phyloP scores from a whole-genome alignment of 768 basidiomycete genomes.

The Boletus edulis region DNA sequence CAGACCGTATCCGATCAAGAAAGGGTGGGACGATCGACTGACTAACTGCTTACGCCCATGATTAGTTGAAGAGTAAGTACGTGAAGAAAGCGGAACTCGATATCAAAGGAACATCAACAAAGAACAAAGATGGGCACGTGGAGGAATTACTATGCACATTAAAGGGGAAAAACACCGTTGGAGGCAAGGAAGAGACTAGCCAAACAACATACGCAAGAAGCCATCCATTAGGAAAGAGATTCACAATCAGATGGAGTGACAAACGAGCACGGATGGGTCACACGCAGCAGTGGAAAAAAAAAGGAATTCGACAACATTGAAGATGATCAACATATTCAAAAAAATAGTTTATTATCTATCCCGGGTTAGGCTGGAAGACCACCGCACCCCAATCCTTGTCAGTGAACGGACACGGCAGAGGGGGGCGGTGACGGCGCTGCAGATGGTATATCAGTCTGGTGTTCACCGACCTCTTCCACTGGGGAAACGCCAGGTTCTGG shows the following conservation, averaged over 20 bases:
- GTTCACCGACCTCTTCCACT: conserved; percentile 23
- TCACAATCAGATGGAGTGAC: conserved; percentile 7
- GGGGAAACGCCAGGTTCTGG: conserved; percentile 21
- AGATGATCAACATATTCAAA: conserved; percentile 36
- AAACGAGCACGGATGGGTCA: conserved; percentile 8
- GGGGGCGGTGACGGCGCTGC: conserved; percentile 30
- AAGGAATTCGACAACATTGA: conserved; percentile 22
- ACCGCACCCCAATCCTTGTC: conserved; percentile 7
- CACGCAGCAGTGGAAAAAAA: conserved; percentile 10
- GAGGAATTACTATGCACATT: conserved; percentile 25
- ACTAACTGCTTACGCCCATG: conserved; percentile 14
- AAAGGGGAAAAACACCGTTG: conserved; percentile 1
- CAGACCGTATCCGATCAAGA: conserved; percentile 33
- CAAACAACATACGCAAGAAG: conserved; percentile 22
- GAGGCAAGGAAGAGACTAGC: conserved; percentile 8
- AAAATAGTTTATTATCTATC: conserved; percentile 31
- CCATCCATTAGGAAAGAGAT: conserved; percentile 13
- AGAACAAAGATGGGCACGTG: background rate
- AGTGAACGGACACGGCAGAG: conserved; percentile 29
- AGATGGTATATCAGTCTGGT: conserved; percentile 24
- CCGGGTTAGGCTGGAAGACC: conserved; percentile 5
- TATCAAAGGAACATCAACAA: conserved; percentile 11
- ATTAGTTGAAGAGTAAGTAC: conserved; percentile 30
- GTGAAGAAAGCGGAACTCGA: conserved; percentile 11
- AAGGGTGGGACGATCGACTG: conserved; percentile 12